A percentile compares a stretch with the other conserved stretches of the same genome.
These are phyloP conservation scores for Chamaecyparis obtusa DNA, from an alignment of 75 land plant species.

Conservation along the genomic window DNA sequence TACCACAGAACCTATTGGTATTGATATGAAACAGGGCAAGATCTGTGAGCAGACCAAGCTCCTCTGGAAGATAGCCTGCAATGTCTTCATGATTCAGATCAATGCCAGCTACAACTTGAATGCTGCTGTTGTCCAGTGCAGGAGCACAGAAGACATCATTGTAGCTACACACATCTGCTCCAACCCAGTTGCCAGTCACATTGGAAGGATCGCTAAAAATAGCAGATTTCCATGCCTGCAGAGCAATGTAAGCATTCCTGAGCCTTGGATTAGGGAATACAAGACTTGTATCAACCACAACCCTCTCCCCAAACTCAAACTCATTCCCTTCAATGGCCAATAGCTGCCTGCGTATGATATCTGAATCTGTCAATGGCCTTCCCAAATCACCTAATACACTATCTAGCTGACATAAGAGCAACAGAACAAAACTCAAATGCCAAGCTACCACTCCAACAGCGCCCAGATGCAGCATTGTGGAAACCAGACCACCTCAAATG, in stretches of 20 bases:
- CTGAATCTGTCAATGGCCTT: not conserved
- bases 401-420: not conserved
- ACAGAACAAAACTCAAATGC: not conserved
- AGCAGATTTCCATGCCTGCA: conserved; percentile 78
- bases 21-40: conserved; percentile 47
- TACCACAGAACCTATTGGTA: conserved; percentile 47
- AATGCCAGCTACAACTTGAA: conserved; percentile 37
- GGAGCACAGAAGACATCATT: conserved; percentile 52
- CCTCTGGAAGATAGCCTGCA: conserved; percentile 39
- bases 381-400: not conserved
- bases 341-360: conserved; percentile 2
- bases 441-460: not conserved
- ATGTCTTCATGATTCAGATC: conserved; percentile 46
- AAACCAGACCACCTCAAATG: not conserved
- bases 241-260: conserved; percentile 65
- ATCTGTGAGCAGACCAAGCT: conserved; percentile 36
- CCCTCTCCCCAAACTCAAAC: not conserved
- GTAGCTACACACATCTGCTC: conserved; percentile 49
- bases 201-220: conserved; percentile 53
- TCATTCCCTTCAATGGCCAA: not conserved
- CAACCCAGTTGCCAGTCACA: conserved; percentile 48
- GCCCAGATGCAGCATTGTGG: conserved; percentile 4
- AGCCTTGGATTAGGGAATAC: conserved; percentile 50
- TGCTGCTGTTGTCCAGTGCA: conserved; percentile 26
- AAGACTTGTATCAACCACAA: not conserved